These are phyloP conservation scores for Phycomyces nitens DNA, from an alignment of 192 early-diverging fungal genomes.

Conservation along the genomic window DNA sequence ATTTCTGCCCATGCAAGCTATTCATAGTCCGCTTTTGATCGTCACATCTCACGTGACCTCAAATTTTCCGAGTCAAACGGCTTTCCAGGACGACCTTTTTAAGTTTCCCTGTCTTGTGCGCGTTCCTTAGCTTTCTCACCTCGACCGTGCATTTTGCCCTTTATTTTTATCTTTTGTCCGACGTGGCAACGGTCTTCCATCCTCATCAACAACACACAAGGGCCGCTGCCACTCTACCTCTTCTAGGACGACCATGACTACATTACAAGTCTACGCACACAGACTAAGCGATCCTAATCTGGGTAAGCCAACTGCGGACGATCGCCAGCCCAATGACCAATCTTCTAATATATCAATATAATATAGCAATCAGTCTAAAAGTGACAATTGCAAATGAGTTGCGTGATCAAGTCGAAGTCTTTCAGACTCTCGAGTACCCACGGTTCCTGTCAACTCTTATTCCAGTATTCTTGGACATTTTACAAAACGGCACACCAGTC, in stretches of 20 bases:
- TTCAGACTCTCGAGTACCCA: conserved; percentile 82
- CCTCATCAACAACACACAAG: background rate
- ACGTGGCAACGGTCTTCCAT: background rate
- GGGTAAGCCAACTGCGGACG: conserved; percentile 26
- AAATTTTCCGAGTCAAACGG: background rate
- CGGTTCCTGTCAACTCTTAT: conserved; percentile 74
- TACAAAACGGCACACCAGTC: conserved; percentile 67
- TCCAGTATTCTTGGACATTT: conserved; percentile 77
- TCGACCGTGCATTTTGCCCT: background rate
- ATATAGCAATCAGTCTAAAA: conserved; percentile 67
- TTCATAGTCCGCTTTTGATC: background rate
- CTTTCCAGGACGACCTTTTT: background rate
- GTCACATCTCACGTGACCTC: background rate
- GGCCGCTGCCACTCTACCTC: background rate
- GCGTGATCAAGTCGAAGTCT: conserved; percentile 86
- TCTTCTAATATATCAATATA: background rate
- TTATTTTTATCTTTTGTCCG: background rate
- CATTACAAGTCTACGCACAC: conserved; percentile 46
- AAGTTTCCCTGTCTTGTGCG: background rate
- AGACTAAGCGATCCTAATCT: conserved; percentile 49
- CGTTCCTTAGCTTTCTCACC: background rate
- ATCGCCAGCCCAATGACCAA: background rate
- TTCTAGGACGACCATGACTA: conserved; percentile 21
- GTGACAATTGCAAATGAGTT: conserved; percentile 81
- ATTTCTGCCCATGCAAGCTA: background rate